phyloP scores from a whole-genome alignment of 2,329 filamentous ascomycete genomes.

The Aureobasidium sp. region DNA sequence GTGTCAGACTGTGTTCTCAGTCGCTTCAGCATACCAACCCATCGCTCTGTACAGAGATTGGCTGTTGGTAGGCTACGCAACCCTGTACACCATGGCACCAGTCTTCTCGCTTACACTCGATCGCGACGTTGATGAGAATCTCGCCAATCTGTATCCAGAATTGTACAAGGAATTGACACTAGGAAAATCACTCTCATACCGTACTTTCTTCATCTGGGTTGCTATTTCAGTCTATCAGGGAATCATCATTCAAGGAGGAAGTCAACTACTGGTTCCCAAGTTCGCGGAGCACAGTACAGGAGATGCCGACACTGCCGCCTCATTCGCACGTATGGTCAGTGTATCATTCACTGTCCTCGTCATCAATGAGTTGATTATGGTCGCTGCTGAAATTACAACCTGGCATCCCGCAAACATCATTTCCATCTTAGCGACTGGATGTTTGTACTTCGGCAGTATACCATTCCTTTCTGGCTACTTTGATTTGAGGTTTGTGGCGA shows the following conservation, averaged over 20 bases:
- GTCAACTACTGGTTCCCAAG: constrained; percentile 77
- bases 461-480: constrained; percentile 89
- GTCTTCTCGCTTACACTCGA: constrained; percentile 93
- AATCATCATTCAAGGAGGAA: constrained; percentile 87
- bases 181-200: constrained; percentile 79
- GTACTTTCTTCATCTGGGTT: constrained; percentile 96
- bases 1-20: constrained; percentile 95
- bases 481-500: constrained; percentile 72
- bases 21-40: constrained; percentile 85
- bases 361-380: constrained; percentile 94
- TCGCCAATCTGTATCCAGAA: constrained; percentile 93
- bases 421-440: constrained; percentile 72
- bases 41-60: constrained; percentile 94
- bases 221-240: constrained; percentile 93
- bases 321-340: constrained; percentile 61
- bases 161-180: constrained; percentile 95
- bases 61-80: constrained; percentile 94
- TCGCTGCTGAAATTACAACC: constrained; percentile 90
- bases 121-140: constrained; percentile 85
- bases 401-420: constrained; percentile 94
- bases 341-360: constrained; percentile 89
- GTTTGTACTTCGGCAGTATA: constrained; percentile 72
- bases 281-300: constrained; percentile 34
- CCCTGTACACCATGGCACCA: constrained; percentile 86
- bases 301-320: constrained; percentile 19